Evolutionary conservation across 306 rosid genomes (phyloP).

Genomic region (Sechiopsis laciniata): DNA sequence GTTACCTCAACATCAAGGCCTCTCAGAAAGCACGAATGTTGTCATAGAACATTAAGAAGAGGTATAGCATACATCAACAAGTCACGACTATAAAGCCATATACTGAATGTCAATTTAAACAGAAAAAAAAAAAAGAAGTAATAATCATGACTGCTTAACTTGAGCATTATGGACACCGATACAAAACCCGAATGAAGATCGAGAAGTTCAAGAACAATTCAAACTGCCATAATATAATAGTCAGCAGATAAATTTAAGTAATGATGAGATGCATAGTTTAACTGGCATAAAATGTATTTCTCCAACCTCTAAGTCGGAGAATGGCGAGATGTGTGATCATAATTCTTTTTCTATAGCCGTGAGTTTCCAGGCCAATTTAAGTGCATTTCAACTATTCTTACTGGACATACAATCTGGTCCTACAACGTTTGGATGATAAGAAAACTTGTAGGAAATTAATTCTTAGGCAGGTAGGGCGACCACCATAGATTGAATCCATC

Average conservation of each 20-base stretch:
- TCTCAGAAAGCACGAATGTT: not conserved
- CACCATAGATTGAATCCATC: too few relatives aligned
- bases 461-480: too few relatives aligned
- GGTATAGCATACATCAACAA: not conserved
- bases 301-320: too few relatives aligned
- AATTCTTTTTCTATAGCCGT: too few relatives aligned
- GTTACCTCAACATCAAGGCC: not conserved
- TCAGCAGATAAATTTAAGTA: not conserved
- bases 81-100: not conserved
- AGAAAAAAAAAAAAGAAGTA: not conserved
- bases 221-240: not conserved
- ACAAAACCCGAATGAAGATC: not conserved
- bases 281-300: too few relatives aligned
- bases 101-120: not conserved
- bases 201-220: not conserved
- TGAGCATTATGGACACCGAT: conserved; percentile 3
- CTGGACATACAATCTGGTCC: too few relatives aligned
- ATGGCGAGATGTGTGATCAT: too few relatives aligned
- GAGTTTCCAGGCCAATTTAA: too few relatives aligned
- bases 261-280: too few relatives aligned
- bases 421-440: too few relatives aligned
- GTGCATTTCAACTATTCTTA: too few relatives aligned
- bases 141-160: not conserved
- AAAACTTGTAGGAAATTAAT: too few relatives aligned
- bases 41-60: not conserved